phyloP scores from a whole-genome alignment of 148 eudicot genomes.

The Vaccinium macrocarpon region DNA sequence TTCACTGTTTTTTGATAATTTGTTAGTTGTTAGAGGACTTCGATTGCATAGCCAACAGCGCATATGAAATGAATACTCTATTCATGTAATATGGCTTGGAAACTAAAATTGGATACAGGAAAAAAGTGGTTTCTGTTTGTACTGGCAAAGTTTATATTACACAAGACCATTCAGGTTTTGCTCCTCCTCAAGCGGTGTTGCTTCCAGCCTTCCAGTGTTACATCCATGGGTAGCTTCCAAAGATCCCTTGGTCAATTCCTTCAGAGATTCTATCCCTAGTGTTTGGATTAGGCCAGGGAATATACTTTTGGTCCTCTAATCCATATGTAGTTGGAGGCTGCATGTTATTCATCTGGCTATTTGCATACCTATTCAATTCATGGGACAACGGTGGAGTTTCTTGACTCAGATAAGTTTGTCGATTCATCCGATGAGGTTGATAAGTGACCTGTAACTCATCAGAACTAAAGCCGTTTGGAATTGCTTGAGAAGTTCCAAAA shows the following conservation, averaged over 20 bases:
- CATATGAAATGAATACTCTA: no score
- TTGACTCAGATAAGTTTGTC: neutral
- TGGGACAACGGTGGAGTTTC: neutral
- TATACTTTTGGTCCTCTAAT: neutral
- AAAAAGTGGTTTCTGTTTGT: neutral
- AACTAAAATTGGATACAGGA: neutral
- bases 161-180: neutral
- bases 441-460: neutral
- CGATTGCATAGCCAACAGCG: neutral
- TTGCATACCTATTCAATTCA: neutral
- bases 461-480: neutral
- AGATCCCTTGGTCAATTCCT: neutral
- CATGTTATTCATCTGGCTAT: neutral
- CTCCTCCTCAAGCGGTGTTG: neutral
- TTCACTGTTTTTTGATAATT: neutral
- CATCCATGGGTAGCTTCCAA: neutral
- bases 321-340: neutral
- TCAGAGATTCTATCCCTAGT: neutral
- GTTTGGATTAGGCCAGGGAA: neutral
- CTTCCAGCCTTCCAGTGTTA: neutral
- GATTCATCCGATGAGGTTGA: neutral
- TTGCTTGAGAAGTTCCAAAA: slow-evolving; percentile 8
- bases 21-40: neutral
- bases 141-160: neutral
- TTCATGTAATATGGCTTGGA: neutral